Evolutionary conservation across 345 rosid species (phyloP), one percentile per base, ranked within the genome.

Genomic region (Hibiscus syriacus): DNA sequence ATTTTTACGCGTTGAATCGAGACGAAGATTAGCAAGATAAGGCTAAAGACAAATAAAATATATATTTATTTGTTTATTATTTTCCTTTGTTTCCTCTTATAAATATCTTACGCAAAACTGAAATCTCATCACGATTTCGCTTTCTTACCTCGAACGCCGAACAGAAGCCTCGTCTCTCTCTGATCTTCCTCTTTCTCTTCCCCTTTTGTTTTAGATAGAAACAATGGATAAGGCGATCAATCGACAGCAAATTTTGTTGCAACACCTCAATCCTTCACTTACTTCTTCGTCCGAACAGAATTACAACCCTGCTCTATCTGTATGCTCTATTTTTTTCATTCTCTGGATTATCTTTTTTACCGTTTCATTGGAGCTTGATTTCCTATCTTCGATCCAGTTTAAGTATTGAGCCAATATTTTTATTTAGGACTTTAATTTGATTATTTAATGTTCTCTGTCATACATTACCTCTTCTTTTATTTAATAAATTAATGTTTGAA

Each of bases 201-300:
- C 10, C 41, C 1, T 3, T 43, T 8, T 12, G 4, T 7, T 4
- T 17, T 10, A 48, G 49, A 45, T 13, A 45, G 17, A 45, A 69
- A 48, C 29, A 26, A 90, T 95, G 98, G 99, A 95, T 70, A 92
- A 81, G 76, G 98, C 97, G 10, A 86, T 87, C 82, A 84, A 84
- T 76, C 85, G 99, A 59, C 99, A 95, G 77, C 72, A 84, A 5
- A 79, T 92, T 64, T 85, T 92, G 78, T 97, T 95, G 10, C 85
- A 88, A 55, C 99, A 94, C 76, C 92, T 91, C 74, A 89, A 84
- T 2, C 92, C 99, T 82, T 74, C 84, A 46, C 74, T 84, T 30
- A 77, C 84, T 26, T 78, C 87, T 63, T 77, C 76, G 36, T 79
- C 80, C 87, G 78, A 79, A 10, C 86, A 83, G 70, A 76, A 55